Base-by-base conservation (phyloP, 495 filamentous ascomycete species). In the Penicillium cataractarum region DNA sequence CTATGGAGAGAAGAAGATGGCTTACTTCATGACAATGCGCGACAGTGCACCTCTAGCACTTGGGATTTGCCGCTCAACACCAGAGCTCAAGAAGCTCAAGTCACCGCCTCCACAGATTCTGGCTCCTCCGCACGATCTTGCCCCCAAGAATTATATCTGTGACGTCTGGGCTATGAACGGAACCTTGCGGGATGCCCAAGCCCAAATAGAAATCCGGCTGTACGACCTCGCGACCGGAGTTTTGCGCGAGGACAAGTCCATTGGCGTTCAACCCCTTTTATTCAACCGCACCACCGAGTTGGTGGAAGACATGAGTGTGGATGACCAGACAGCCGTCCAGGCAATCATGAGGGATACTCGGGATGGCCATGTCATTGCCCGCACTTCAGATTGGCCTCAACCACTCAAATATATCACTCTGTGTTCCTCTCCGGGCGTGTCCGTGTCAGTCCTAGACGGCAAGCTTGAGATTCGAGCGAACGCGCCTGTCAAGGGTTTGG, bases 1-100 rank as follows among this genome's bases (percentile, higher is more conserved):
- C 42, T 46, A 46, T 24, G 42, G 42, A 13, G 42, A 46, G 19
- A 46, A 46, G 42, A 46, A 46, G 42, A 46, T 46, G 42, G 42
- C 42, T 9, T 46, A 46, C 42, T 46, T 46, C 19, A 46, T 22
- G n/a, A 46, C 42, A 12, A 46, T 22, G 42, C 42, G 42, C 0
- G 42, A 46, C 21, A 46, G 42, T 22, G 42, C 42, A 24, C 42
- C 42, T 0, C 42, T 46, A 3, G 42, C 42, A 12, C 42, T 46
- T 24, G 42, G 42, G 9, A 46, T 46, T 5, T 22, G 42, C 19
- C 42, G 42, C 4, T 46, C 42, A 3, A 46, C 42, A 13, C 42
- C 42, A 0, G 42, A 46, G 42, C 42, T 46, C 42, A 46, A 46
- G 21, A 46, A 46, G 42, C 42, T 46, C 19, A 46, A 46, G 42